Conservation (phyloP, 805 yeast genomes). For the Hyphopichia homilentoma region DNA sequence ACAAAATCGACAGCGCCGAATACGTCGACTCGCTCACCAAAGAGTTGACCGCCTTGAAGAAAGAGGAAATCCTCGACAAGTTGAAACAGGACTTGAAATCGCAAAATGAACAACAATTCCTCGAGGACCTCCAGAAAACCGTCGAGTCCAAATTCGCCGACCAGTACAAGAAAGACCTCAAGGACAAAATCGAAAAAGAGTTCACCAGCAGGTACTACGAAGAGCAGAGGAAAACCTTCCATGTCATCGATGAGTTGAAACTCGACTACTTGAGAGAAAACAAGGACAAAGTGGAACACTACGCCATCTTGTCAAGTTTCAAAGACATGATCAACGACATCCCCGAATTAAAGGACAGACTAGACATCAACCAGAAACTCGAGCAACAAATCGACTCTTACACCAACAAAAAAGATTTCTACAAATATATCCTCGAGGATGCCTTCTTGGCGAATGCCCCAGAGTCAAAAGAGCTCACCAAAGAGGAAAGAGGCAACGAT, state of each 20-base stretch:
- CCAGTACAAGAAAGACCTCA: conserved; percentile 5
- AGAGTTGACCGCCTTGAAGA: conserved; percentile 8
- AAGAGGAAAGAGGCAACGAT: conserved; percentile 12
- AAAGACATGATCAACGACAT: conserved; percentile 3
- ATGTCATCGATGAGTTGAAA: conserved; percentile 11
- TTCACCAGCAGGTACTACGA: conserved; percentile 11
- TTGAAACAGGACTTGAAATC: conserved; percentile 6
- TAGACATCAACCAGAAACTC: conserved; percentile 1
- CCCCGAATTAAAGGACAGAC: not conserved
- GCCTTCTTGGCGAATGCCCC: conserved; percentile 8
- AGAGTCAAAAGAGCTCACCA: conserved; percentile 6
- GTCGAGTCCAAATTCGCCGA: conserved; percentile 2
- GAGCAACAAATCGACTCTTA: conserved; percentile 2
- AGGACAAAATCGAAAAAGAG: conserved; percentile 4
- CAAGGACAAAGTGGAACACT: conserved; percentile 6
- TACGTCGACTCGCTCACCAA: conserved; percentile 6
- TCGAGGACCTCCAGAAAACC: not conserved
- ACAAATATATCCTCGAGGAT: conserved; percentile 6
- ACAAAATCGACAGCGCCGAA: conserved; percentile 3
- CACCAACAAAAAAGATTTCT: conserved; percentile 6
- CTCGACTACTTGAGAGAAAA: conserved; percentile 9
- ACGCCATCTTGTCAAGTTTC: conserved; percentile 11
- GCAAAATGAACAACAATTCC: conserved; percentile 1
- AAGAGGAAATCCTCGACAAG: conserved; percentile 7
- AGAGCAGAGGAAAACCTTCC: conserved; percentile 9